Conservation (phyloP, 2,329 filamentous ascomycete species). For the Cercospora zeina region DNA sequence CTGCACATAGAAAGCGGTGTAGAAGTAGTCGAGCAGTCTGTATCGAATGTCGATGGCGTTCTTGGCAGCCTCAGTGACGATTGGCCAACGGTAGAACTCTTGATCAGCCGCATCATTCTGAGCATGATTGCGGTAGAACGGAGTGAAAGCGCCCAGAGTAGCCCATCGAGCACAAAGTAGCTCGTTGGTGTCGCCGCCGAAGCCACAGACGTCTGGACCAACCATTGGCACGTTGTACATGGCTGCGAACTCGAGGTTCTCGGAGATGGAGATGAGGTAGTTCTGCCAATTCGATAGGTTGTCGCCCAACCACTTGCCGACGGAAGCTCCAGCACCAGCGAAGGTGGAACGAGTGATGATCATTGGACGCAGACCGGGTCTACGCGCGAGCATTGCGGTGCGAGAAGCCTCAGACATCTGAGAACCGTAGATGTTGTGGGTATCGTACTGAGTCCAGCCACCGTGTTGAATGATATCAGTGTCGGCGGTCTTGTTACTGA, state of each 20-base stretch:
- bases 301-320: conserved; percentile 64
- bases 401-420: conserved; percentile 70
- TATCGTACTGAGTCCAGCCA: conserved; percentile 69
- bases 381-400: conserved; percentile 64
- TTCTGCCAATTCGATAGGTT: conserved; percentile 49
- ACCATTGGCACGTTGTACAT: conserved; percentile 53
- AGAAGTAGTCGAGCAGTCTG: conserved; percentile 74
- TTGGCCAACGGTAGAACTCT: conserved; percentile 71
- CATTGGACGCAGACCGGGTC: conserved; percentile 64
- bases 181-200: conserved; percentile 65
- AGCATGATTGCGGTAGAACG: conserved; percentile 77
- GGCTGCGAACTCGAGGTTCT: conserved; percentile 50
- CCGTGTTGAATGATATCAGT: conserved; percentile 69
- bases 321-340: conserved; percentile 64
- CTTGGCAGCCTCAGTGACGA: conserved; percentile 63
- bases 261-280: conserved; percentile 47
- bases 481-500: conserved; percentile 56
- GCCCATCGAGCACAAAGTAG: conserved; percentile 75
- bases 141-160: conserved; percentile 68
- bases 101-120: conserved; percentile 56
- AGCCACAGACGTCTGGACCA: conserved; percentile 72
- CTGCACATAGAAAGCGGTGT: conserved; percentile 67
- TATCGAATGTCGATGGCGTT: conserved; percentile 73
- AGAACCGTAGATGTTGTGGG: conserved; percentile 73
- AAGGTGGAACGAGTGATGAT: conserved; percentile 77